A percentile compares a stretch with the other conserved stretches of the same genome.
phyloP scores from a whole-genome alignment of 441 rosid species.

The Mallotus repandus region DNA sequence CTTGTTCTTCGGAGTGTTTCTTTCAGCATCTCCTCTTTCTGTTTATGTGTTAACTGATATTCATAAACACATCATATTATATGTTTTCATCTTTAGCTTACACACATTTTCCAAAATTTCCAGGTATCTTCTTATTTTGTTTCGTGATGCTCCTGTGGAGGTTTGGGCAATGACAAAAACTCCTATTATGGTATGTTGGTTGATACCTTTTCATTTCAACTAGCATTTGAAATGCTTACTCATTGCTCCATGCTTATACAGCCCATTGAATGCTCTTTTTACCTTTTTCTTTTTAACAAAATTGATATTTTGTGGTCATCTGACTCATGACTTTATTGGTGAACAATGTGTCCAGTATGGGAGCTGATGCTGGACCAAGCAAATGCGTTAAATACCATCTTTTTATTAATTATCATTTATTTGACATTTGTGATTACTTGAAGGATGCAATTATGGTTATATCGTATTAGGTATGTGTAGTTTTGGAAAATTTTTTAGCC shows the following conservation, averaged over 20 bases:
- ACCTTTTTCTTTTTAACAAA: not conserved
- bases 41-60: not conserved
- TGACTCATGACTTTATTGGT: constrained; percentile 1
- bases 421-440: not conserved
- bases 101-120: constrained; percentile 12
- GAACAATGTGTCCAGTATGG: not conserved
- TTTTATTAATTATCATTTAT: not conserved
- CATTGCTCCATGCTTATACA: constrained; percentile 6
- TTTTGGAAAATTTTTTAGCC: not conserved
- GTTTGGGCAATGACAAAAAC: constrained; percentile 98
- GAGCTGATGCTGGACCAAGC: not conserved
- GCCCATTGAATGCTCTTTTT: constrained; percentile 9
- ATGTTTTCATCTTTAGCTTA: constrained; percentile 10
- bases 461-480: not conserved
- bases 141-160: constrained; percentile 98
- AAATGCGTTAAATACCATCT: not conserved
- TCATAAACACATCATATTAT: not conserved
- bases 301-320: constrained; percentile 9
- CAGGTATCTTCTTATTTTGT: constrained; percentile 96
- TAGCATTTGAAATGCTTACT: constrained; percentile 3
- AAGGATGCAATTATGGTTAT: constrained; percentile 1
- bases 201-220: constrained; percentile 20
- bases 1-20: constrained; percentile 2
- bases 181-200: constrained; percentile 82
- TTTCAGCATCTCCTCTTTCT: not conserved